Percentiles rank a stretch among this genome's conserved stretches.
phyloP scores from a whole-genome alignment of 352 stramenopile genomes.

The Globisporangium recalcitrans region DNA sequence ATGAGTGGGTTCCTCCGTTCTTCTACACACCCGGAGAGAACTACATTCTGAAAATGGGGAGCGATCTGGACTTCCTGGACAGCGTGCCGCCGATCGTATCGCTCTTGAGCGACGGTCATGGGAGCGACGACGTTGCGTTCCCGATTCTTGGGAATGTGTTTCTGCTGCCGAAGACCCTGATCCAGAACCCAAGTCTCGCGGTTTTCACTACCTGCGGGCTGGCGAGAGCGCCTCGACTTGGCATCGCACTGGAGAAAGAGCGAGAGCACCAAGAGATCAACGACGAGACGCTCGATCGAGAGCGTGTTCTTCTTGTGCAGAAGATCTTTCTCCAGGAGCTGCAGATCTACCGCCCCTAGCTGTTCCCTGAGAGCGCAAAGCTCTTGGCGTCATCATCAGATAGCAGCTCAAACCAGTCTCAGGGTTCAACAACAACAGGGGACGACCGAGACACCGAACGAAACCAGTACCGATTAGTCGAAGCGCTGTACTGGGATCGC shows the following conservation, averaged over 20 bases:
- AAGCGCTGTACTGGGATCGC: slow-evolving; percentile 81
- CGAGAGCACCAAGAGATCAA: slow-evolving; percentile 16
- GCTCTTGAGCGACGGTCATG: slow-evolving; percentile 36
- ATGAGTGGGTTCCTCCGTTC: slow-evolving; percentile 65
- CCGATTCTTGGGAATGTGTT: slow-evolving; percentile 70
- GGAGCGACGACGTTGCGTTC: slow-evolving; percentile 29
- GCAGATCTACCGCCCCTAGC: slow-evolving; percentile 48
- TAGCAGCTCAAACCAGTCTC: slow-evolving; percentile 4
- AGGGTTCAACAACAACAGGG: not conserved
- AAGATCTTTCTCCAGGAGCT: slow-evolving; percentile 56
- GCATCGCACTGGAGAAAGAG: slow-evolving; percentile 9
- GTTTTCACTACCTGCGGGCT: slow-evolving; percentile 34
- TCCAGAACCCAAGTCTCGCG: slow-evolving; percentile 57
- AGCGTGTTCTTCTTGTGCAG: slow-evolving; percentile 50
- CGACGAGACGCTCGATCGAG: slow-evolving; percentile 35
- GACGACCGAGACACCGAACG: not conserved
- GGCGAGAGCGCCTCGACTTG: slow-evolving; percentile 21
- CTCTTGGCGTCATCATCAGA: not conserved
- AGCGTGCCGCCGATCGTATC: slow-evolving; percentile 40
- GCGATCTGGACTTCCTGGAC: slow-evolving; percentile 71
- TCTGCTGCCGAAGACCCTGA: slow-evolving; percentile 49
- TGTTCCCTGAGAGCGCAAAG: slow-evolving; percentile 18
- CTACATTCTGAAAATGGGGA: slow-evolving; percentile 73
- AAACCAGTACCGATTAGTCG: slow-evolving; percentile 33
- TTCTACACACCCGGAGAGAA: slow-evolving; percentile 55